Percentiles rank a stretch among this genome's conserved stretches.
Conservation (phyloP, 768 basidiomycete genomes). For the Mycena capillaripes region DNA sequence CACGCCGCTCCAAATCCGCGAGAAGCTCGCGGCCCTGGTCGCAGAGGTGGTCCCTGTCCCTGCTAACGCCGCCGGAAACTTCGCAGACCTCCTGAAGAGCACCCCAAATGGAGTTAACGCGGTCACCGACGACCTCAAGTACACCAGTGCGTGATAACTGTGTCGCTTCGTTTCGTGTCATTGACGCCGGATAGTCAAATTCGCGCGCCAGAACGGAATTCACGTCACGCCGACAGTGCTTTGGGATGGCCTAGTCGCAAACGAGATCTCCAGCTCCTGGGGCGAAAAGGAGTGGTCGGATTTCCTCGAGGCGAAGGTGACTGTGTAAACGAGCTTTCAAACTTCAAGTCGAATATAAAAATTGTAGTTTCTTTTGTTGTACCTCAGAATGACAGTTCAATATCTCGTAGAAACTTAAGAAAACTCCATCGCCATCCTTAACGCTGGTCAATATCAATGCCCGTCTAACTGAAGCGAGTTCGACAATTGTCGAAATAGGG, state of each 20-base stretch:
- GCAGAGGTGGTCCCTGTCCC: slow-evolving; percentile 68
- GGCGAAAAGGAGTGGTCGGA: slow-evolving; percentile 84
- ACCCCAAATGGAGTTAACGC: slow-evolving; percentile 85
- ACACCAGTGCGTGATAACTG: slow-evolving; percentile 73
- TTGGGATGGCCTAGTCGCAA: slow-evolving; percentile 82
- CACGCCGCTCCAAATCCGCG: slow-evolving; percentile 81
- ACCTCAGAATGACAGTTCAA: no score
- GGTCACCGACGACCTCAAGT: slow-evolving; percentile 90
- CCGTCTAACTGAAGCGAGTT: no score
- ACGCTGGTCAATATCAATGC: no score
- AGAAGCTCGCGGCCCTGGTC: slow-evolving; percentile 76
- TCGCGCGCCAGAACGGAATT: slow-evolving; percentile 90
- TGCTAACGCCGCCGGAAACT: slow-evolving; percentile 60
- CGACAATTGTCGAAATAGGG: no score
- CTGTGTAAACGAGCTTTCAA: no score
- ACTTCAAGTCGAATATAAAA: no score
- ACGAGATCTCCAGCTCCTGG: slow-evolving; percentile 87
- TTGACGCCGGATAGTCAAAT: slow-evolving; percentile 74
- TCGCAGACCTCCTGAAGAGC: slow-evolving; percentile 74
- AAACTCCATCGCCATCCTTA: no score
- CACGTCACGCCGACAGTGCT: slow-evolving; percentile 91
- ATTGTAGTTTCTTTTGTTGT: background rate
- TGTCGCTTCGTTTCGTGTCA: background rate
- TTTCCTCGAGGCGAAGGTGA: slow-evolving; percentile 75
- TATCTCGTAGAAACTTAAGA: no score